Evolutionary conservation across 805 yeast genomes (phyloP), one percentile per base, ranked within the genome.

Genomic region (Yamadazyma olivae): DNA sequence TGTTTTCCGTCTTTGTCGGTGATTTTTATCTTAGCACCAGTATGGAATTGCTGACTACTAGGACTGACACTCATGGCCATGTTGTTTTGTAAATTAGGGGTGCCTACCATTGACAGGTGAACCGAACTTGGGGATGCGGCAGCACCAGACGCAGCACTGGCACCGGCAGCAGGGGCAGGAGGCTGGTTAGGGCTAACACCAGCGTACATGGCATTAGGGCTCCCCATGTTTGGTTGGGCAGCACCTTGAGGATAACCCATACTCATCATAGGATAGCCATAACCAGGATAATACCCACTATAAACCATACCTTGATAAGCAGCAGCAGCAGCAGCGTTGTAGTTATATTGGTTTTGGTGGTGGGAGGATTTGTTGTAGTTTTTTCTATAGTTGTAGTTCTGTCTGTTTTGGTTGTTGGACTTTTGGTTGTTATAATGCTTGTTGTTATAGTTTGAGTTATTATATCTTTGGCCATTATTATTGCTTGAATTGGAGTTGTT

Each of bases 1-100:
- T 55, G 63, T 38, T 59, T 64, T 5, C 72, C 74, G 28, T 65
- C 70, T 48, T 61, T 64, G 36, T 65, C 67, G 24, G 71, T 66
- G 37, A 67, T 54, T 41, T 58, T 65, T 20, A 67, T 56, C 46
- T 57, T 64, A 31, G 46, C 30, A 27, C 30, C 35, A 5, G 33
- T 19, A 17, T 16, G 9, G 15, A 25, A 27, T 26, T 38, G 41
- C 21, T 43, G 44, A 19, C 31, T 13, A 33, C 29, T 27, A 26
- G 47, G 44, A 19, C 33, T 13, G 32, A 27, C 27, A 36, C 35
- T 5, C 21, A 18, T 32, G 17, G 21, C 18, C 14, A 19, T 18
- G 20, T 12, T 17, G 14, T 32, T 32, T 10, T 9, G 18, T 12
- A 23, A 20, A 12, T 16, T 35, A 16, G 34, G 34, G 24, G 30